phyloP scores from a whole-genome alignment of 768 basidiomycete genomes.

The Tremella mesenterica region DNA sequence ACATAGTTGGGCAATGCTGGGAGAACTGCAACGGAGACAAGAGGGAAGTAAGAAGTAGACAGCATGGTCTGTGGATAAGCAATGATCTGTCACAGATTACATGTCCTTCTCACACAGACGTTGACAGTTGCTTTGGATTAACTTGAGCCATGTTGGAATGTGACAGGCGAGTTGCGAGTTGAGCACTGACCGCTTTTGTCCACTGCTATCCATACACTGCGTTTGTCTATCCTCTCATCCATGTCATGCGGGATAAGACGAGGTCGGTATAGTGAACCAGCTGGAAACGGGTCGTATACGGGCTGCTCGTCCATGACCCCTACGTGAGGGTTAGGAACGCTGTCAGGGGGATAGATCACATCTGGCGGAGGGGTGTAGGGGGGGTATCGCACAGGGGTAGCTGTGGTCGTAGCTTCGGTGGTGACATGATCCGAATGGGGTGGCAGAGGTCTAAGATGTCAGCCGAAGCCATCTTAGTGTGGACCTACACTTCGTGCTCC shows the following conservation, averaged over 20 bases:
- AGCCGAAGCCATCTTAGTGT: no score
- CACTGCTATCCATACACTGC: constrained; percentile 28
- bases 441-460: no score
- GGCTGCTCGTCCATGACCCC: constrained; percentile 18
- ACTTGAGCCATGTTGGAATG: no score
- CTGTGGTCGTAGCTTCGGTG: no score
- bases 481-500: no score
- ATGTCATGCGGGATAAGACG: constrained; percentile 22
- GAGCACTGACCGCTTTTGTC: no score
- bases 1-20: constrained; percentile 17
- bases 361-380: constrained; percentile 30
- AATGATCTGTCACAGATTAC: constrained; percentile 6
- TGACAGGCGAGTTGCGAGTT: no score
- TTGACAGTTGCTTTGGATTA: not conserved
- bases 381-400: no score
- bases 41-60: constrained; percentile 29
- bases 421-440: no score
- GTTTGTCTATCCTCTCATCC: constrained; percentile 21
- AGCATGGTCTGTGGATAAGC: constrained; percentile 10
- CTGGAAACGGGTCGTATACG: constrained; percentile 16
- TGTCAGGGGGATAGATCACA: constrained; percentile 19
- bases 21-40: constrained; percentile 20
- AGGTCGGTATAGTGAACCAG: constrained; percentile 25
- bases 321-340: constrained; percentile 17
- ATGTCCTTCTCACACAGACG: not conserved